Percentiles rank a stretch among this genome's conserved stretches.
phyloP scores from a whole-genome alignment of 495 filamentous ascomycete genomes.

The Cryomyces minteri region DNA sequence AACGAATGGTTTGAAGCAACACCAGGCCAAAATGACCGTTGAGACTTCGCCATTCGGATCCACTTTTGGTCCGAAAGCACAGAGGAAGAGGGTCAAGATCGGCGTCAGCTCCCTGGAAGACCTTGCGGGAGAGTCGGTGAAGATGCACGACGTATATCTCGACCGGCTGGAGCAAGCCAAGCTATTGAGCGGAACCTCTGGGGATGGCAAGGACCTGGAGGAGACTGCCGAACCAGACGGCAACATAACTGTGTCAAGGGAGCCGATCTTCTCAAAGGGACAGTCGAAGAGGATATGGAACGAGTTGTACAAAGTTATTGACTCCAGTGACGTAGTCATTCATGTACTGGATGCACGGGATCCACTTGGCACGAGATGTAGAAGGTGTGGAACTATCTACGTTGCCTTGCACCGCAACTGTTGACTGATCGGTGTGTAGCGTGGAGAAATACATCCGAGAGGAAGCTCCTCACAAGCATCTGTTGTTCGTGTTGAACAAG shows the following conservation, averaged over 20 bases:
- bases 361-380: conserved; percentile 29
- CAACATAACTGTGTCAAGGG: conserved; percentile 47
- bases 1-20: conserved; percentile 73
- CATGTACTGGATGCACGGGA: conserved; percentile 25
- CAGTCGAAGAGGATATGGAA: conserved; percentile 95
- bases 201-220: conserved; percentile 28
- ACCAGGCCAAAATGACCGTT: conserved; percentile 85
- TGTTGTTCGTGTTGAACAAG: conserved; percentile 89
- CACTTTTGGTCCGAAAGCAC: conserved; percentile 84
- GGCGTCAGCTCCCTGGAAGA: conserved; percentile 63
- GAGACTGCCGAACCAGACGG: conserved; percentile 32
- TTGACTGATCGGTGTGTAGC: conserved; percentile 8
- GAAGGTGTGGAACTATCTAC: conserved; percentile 16
- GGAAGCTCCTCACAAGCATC: conserved; percentile 88
- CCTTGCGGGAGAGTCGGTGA: conserved; percentile 56
- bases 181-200: conserved; percentile 48
- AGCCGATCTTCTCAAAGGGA: conserved; percentile 86
- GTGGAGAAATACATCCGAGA: conserved; percentile 87
- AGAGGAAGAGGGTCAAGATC: conserved; percentile 80
- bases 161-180: conserved; percentile 58
- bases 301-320: conserved; percentile 70
- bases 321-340: conserved; percentile 21
- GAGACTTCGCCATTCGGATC: conserved; percentile 73
- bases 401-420: too few species aligned
- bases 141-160: conserved; percentile 60